Evolutionary conservation across 441 rosid species (phyloP).

Genomic region (Populus hybrid): DNA sequence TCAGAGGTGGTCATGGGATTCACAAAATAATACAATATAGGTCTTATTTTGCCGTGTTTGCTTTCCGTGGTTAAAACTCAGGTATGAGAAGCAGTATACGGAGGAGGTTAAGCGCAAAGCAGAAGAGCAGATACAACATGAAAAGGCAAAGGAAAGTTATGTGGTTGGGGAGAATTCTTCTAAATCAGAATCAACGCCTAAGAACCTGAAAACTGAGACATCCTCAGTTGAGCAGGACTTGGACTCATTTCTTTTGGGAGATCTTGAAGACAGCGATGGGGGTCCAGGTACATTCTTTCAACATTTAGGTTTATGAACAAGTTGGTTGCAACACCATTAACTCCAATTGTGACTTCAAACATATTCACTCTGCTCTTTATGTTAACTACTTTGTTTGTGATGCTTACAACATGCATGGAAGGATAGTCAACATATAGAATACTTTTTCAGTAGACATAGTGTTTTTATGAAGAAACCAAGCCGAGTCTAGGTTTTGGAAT

Average conservation of each 20-base stretch:
- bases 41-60: not conserved
- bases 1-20: not conserved
- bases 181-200: conserved; percentile 25
- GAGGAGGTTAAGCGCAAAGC: conserved; percentile 42
- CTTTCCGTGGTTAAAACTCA: conserved; percentile 14
- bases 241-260: conserved; percentile 70
- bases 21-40: not conserved
- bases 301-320: not conserved
- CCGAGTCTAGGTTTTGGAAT: not conserved
- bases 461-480: not conserved
- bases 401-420: not conserved
- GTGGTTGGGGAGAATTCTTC: conserved; percentile 23
- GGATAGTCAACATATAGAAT: not conserved
- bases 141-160: conserved; percentile 30
- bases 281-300: conserved; percentile 42
- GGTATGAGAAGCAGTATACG: conserved; percentile 51
- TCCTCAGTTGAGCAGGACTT: conserved; percentile 52
- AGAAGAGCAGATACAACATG: conserved; percentile 32
- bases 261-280: conserved; percentile 54
- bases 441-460: not conserved
- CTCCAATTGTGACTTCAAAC: not conserved
- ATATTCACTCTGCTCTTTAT: not conserved
- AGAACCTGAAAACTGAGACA: conserved; percentile 32
- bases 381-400: not conserved
- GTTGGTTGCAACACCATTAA: not conserved